Conservation (phyloP, 192 early-diverging fungal species). For the Pecoramyces ruminantium region DNA sequence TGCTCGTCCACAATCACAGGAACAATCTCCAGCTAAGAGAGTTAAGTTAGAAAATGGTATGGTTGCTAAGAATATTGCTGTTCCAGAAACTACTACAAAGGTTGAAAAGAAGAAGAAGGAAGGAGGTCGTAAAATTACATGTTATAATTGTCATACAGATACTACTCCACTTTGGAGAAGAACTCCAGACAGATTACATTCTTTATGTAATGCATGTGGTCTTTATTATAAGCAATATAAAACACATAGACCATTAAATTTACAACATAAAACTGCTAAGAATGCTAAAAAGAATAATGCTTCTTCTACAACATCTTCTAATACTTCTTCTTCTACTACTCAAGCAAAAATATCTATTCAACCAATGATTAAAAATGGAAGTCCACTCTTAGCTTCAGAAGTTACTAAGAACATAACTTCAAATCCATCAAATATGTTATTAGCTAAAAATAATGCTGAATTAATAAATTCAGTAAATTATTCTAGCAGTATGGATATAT, state of each 20-base stretch:
- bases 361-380: not conserved
- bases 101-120: not conserved
- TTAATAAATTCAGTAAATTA: not conserved
- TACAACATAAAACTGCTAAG: not conserved
- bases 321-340: not conserved
- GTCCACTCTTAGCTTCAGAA: not conserved
- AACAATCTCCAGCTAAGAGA: not conserved
- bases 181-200: conserved; percentile 1
- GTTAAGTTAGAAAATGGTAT: not conserved
- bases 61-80: not conserved
- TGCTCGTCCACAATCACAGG: not conserved
- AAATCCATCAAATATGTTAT: not conserved
- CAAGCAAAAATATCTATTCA: not conserved
- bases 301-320: not conserved
- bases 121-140: not conserved
- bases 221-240: not conserved
- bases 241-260: not conserved
- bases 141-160: not conserved
- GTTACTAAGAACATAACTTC: not conserved
- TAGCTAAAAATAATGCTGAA: not conserved
- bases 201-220: conserved; percentile 2
- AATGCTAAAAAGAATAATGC: not conserved
- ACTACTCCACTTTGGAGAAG: not conserved
- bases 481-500: not conserved
- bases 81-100: not conserved